Evolutionary conservation across 345 rosid genomes (phyloP), one percentile per base, ranked within the genome.

Genomic region (Erysimum cheiranthoides): DNA sequence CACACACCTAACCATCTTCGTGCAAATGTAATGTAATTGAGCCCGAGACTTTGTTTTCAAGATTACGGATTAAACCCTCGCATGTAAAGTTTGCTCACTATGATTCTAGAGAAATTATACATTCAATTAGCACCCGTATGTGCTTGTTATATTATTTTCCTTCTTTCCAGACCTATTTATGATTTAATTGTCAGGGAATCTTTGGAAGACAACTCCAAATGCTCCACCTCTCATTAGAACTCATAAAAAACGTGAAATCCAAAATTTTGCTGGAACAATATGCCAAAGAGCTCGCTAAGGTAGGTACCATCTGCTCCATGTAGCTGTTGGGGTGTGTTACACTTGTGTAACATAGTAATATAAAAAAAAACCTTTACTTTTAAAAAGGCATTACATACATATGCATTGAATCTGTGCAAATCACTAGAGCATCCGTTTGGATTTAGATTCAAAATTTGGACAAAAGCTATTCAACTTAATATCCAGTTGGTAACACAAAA

Each of bases 401-500:
- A 21, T 21, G 25, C 25, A 21, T 21, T 21, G 1, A 21, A 40
- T 12, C 6, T 40, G 14, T 4, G n/a, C 45, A 40, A 40, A 12
- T 4, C 45, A 40, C 46, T 12, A 40, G n/a, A 40, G n/a, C n/a
- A 40, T 40, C 46, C 46, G 14, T 42, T 50, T 64, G 56, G 42
- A 39, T 17, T 40, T 4, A 38, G 3, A 73, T 6, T 39, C 35
- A 50, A 68, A 75, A 30, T 9, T 35, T 60, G 36, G 62, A 38
- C 53, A 68, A 54, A 60, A 67, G 66, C 47, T 68, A 31, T n/a
- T 18, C 31, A 32, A 30, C 16, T 14, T 17, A 68, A 68, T 31
- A 57, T 27, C 51, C 51, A 46, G 66, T 46, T 66, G 61, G 53
- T 9, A 59, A 47, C 7, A 47, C 59, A 69, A 75, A 75, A 68